Base-by-base conservation (phyloP, 768 basidiomycete genomes). In the Suillus fuscotomentosus region DNA sequence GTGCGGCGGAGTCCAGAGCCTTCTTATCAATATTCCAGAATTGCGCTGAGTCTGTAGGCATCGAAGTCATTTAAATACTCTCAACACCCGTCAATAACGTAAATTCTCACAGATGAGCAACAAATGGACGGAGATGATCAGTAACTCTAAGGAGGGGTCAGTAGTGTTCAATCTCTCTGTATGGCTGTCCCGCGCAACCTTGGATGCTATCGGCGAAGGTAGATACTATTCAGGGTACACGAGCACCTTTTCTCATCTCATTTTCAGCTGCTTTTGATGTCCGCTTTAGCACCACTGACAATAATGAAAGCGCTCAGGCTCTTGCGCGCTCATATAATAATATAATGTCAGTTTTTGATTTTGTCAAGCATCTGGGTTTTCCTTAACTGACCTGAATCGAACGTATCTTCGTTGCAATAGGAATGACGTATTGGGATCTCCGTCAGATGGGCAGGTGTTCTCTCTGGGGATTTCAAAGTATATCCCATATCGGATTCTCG, bases 151-250 rank as follows among this genome's bases (percentile, higher is more conserved):
- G 0, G 63, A 63, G 8, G 66, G 64, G 27, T 65, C 66, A 36
- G 70, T 24, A 15, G 67, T 70, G 9, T 20, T 78, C 3, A 60
- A 79, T 60, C 42, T 78, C 5, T 50, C 68, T 43, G 0, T 42
- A 9, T 77, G 76, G 78, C 59, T 78, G 7, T 80, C 83, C 34
- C 80, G 81, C 5, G 81, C 80, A 3, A 80, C 83, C 8, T 66
- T 86, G 61, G 85, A 85, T 72, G 79, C 82, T 15, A 81, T 86
- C 61, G 85, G 83, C 9, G 76, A 80, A 71, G 82, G 84, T 82
- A 71, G 9, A 61, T 36, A 41, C 22, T 45, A 20, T 20, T 7
- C 9, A 39, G 1, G 9, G 42, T 20, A 22, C 34, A 34, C 22
- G 60, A 27, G 11, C 14, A 41, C n/a, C 4, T 3, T 47, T 63